Conservation (phyloP, 164 flowering plant genomes). For the Annona cherimola region DNA sequence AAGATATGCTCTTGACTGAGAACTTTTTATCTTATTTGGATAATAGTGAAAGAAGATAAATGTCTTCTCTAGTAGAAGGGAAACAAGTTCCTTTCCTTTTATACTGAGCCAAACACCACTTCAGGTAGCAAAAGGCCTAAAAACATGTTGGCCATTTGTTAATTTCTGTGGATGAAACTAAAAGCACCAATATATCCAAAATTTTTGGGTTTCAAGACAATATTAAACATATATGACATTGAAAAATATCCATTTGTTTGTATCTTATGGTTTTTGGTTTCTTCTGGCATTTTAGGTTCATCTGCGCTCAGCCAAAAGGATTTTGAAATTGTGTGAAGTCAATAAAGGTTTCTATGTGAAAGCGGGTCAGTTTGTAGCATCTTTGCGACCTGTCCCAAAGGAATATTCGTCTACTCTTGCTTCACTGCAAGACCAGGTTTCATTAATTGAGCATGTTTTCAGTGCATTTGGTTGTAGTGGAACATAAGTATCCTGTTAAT, state of each 20-base stretch:
- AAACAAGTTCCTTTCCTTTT: no score
- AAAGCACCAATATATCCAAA: neutral
- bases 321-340: constrained; percentile 61
- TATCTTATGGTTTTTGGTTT: neutral
- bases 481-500: constrained; percentile 4
- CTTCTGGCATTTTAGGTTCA: constrained; percentile 50
- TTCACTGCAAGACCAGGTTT: constrained; percentile 82
- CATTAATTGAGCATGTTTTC: neutral
- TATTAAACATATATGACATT: neutral
- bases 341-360: constrained; percentile 93
- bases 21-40: no score
- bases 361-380: constrained; percentile 90
- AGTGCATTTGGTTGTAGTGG: neutral
- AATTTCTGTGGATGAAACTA: neutral
- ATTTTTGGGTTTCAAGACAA: no score
- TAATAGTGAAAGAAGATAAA: no score
- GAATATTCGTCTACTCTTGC: constrained; percentile 77
- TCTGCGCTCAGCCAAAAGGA: constrained; percentile 73
- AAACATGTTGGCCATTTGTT: neutral
- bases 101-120: neutral
- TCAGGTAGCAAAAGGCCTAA: neutral
- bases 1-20: no score
- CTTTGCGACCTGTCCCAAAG: constrained; percentile 64
- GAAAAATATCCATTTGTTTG: neutral
- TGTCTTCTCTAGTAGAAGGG: no score